phyloP scores from a whole-genome alignment of 768 basidiomycete genomes.

The Mycena chlorophos region DNA sequence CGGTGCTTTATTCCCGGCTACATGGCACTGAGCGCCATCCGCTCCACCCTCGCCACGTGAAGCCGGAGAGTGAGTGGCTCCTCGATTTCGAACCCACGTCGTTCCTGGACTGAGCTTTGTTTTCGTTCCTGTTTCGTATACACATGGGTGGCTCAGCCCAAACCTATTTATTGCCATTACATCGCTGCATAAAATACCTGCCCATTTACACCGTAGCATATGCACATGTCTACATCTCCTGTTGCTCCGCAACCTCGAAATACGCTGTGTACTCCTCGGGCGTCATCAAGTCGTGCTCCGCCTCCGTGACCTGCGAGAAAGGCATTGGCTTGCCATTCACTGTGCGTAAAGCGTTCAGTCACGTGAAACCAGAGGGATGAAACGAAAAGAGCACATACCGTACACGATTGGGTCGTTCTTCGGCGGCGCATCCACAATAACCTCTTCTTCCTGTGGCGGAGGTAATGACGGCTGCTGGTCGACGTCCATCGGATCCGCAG shows the following conservation, averaged over 20 bases:
- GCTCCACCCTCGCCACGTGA: too few species aligned
- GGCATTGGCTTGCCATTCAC: constrained; percentile 76
- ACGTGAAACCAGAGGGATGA: background rate
- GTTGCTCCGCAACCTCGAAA: constrained; percentile 64
- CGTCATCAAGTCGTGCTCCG: constrained; percentile 90
- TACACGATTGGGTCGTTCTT: constrained; percentile 66
- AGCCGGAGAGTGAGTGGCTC: too few species aligned
- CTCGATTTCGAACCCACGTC: too few species aligned
- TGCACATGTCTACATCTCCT: constrained; percentile 13
- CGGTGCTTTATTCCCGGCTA: too few species aligned
- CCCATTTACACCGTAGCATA: too few species aligned
- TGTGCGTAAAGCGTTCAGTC: constrained; percentile 28
- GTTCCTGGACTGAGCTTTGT: too few species aligned
- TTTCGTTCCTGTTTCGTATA: too few species aligned
- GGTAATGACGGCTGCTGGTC: constrained; percentile 25
- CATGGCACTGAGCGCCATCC: too few species aligned
- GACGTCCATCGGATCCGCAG: constrained; percentile 25
- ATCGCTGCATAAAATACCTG: too few species aligned
- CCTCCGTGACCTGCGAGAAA: constrained; percentile 84
- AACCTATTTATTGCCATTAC: constrained; percentile 2
- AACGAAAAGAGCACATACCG: constrained; percentile 43
- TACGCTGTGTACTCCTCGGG: constrained; percentile 88
- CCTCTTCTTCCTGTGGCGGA: too few species aligned
- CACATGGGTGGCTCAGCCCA: too few species aligned
- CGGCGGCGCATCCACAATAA: constrained; percentile 25